phyloP scores from a whole-genome alignment of 1,284 basidiomycete genomes.

The Prillingera fragicola region DNA sequence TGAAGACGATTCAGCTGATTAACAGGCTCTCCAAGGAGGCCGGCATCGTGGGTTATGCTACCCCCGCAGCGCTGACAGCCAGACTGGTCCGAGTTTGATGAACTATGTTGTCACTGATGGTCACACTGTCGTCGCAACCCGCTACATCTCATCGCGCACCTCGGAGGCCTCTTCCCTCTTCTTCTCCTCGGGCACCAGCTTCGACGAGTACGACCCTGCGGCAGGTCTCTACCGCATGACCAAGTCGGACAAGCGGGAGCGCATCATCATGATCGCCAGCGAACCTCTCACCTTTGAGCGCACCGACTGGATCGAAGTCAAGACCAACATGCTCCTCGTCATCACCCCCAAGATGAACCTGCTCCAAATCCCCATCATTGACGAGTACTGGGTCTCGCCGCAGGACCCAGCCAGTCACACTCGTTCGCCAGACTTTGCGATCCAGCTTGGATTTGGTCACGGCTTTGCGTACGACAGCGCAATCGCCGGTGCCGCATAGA shows the following conservation, averaged over 20 bases:
- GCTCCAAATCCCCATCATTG: slow-evolving; percentile 86
- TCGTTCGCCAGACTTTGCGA: slow-evolving; percentile 45
- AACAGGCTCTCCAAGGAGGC: slow-evolving; percentile 71
- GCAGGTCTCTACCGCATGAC: slow-evolving; percentile 85
- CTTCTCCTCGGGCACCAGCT: slow-evolving; percentile 91
- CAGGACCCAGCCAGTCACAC: slow-evolving; percentile 39
- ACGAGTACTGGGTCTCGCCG: slow-evolving; percentile 70
- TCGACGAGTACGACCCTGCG: slow-evolving; percentile 79
- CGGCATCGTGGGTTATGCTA: slow-evolving; percentile 54
- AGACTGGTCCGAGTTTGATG: slow-evolving; percentile 72
- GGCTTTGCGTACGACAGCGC: slow-evolving; percentile 16
- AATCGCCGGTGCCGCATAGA: too few relatives aligned
- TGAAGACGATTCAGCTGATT: slow-evolving; percentile 71
- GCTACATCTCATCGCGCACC: slow-evolving; percentile 85
- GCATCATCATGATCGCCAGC: slow-evolving; percentile 88
- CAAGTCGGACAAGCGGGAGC: slow-evolving; percentile 80
- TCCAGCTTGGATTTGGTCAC: slow-evolving; percentile 42
- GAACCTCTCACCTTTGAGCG: slow-evolving; percentile 87
- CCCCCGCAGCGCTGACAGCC: background rate
- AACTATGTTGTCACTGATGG: slow-evolving; percentile 97
- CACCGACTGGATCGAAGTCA: slow-evolving; percentile 74
- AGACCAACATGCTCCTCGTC: slow-evolving; percentile 86
- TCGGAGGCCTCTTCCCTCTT: slow-evolving; percentile 93
- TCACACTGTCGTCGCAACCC: slow-evolving; percentile 82
- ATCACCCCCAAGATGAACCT: slow-evolving; percentile 87